Percentiles rank a stretch among this genome's conserved stretches.
phyloP scores from a whole-genome alignment of 1,284 basidiomycete species.

The Meripilus lineatus region DNA sequence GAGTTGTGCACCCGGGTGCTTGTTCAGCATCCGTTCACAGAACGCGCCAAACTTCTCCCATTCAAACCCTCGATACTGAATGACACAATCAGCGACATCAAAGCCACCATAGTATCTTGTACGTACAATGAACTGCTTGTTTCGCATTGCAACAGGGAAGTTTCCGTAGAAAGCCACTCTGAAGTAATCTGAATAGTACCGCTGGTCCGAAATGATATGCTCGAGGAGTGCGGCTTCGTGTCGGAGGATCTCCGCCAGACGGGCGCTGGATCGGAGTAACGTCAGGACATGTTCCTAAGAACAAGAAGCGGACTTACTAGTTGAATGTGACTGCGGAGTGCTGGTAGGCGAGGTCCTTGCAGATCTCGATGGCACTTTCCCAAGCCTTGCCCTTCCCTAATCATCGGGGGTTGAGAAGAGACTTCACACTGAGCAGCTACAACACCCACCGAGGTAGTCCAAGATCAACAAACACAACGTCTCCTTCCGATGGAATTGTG shows the following conservation, averaged over 20 bases:
- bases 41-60: conserved; percentile 88
- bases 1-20: conserved; percentile 85
- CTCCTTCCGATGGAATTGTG: conserved; percentile 92
- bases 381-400: conserved; percentile 92
- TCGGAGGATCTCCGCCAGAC: conserved; percentile 79
- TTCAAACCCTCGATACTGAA: conserved; percentile 84
- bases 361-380: conserved; percentile 91
- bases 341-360: conserved; percentile 83
- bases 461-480: conserved; percentile 81
- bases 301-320: conserved; percentile 55
- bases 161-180: conserved; percentile 90
- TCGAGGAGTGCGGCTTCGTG: conserved; percentile 84
- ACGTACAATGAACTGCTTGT: conserved; percentile 84
- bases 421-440: not conserved
- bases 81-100: conserved; percentile 8
- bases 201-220: conserved; percentile 76
- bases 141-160: conserved; percentile 79
- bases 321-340: conserved; percentile 87
- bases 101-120: not conserved
- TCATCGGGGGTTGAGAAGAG: not conserved
- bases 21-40: conserved; percentile 90
- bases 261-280: conserved; percentile 41
- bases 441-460: conserved; percentile 71
- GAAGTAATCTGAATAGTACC: conserved; percentile 91
- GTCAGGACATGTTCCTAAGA: conserved; percentile 5